These are phyloP conservation scores for Nigrograna mackinnonii DNA, from an alignment of 2,329 filamentous ascomycete species.

Conservation along the genomic window DNA sequence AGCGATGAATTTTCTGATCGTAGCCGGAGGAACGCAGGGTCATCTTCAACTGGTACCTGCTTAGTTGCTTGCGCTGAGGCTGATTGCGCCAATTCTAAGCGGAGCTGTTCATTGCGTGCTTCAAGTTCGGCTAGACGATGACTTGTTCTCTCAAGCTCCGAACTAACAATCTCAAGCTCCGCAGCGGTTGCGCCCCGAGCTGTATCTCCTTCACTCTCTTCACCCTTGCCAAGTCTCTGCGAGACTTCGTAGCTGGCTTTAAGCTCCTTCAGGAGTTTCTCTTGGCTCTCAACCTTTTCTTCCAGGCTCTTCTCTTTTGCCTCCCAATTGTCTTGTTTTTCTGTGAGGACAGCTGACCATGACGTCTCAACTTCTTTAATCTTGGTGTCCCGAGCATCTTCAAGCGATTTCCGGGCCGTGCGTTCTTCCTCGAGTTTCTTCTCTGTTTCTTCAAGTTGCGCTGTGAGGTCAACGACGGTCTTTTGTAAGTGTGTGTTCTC, in stretches of 20 bases:
- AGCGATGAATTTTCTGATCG: slow-evolving; percentile 93
- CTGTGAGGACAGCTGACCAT: slow-evolving; percentile 86
- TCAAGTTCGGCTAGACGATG: slow-evolving; percentile 87
- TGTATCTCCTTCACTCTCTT: slow-evolving; percentile 61
- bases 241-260: slow-evolving; percentile 98
- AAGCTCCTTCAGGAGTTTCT: slow-evolving; percentile 87
- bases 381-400: slow-evolving; percentile 75
- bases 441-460: slow-evolving; percentile 83
- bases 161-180: slow-evolving; percentile 90
- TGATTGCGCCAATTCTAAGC: slow-evolving; percentile 86
- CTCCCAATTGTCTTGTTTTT: slow-evolving; percentile 96
- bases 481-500: slow-evolving; percentile 89
- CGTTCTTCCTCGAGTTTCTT: slow-evolving; percentile 78
- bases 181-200: slow-evolving; percentile 75
- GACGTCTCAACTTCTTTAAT: slow-evolving; percentile 89
- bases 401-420: slow-evolving; percentile 70
- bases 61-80: slow-evolving; percentile 70
- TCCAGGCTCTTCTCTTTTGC: slow-evolving; percentile 89
- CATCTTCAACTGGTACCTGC: slow-evolving; percentile 75
- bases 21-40: slow-evolving; percentile 84
- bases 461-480: slow-evolving; percentile 73
- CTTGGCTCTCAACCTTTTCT: slow-evolving; percentile 93
- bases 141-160: slow-evolving; percentile 89
- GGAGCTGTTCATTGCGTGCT: slow-evolving; percentile 89
- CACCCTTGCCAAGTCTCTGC: slow-evolving; percentile 78